phyloP scores from a whole-genome alignment of 305 asterid genomes.

The Fraxinus dipetala region DNA sequence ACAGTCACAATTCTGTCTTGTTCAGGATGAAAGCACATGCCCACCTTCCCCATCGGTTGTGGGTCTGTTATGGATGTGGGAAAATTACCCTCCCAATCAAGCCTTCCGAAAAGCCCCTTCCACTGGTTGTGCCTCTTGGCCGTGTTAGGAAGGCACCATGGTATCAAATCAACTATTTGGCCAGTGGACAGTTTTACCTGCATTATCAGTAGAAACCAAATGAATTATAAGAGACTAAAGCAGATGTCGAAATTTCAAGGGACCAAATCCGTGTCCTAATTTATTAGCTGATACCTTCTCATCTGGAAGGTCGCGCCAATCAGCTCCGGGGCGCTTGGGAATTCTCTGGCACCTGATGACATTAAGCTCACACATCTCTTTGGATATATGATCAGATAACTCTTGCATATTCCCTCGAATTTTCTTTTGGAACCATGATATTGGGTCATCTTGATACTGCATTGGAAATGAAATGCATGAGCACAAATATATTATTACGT shows the following conservation, averaged over 20 bases:
- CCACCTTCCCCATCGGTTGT: slow-evolving; percentile 47
- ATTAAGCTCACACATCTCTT: slow-evolving; percentile 46
- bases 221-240: slow-evolving; percentile 22
- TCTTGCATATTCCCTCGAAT: slow-evolving; percentile 33
- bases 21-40: slow-evolving; percentile 64
- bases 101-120: background rate
- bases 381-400: slow-evolving; percentile 48
- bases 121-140: slow-evolving; percentile 23
- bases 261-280: background rate
- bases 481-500: background rate
- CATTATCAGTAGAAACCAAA: background rate
- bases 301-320: slow-evolving; percentile 53
- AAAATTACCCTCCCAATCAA: background rate
- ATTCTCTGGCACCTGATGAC: slow-evolving; percentile 42
- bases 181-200: background rate
- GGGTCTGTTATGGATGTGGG: background rate
- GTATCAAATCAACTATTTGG: slow-evolving; percentile 11
- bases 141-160: slow-evolving; percentile 54
- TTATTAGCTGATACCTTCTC: slow-evolving; percentile 37
- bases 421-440: slow-evolving; percentile 48
- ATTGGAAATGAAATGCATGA: slow-evolving; percentile 16
- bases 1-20: slow-evolving; percentile 71
- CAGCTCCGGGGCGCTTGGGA: slow-evolving; percentile 47
- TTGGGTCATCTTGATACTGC: slow-evolving; percentile 35
- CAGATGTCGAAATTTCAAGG: background rate